Conservation (phyloP, 345 rosid genomes). For the Stellera chamaejasme region DNA sequence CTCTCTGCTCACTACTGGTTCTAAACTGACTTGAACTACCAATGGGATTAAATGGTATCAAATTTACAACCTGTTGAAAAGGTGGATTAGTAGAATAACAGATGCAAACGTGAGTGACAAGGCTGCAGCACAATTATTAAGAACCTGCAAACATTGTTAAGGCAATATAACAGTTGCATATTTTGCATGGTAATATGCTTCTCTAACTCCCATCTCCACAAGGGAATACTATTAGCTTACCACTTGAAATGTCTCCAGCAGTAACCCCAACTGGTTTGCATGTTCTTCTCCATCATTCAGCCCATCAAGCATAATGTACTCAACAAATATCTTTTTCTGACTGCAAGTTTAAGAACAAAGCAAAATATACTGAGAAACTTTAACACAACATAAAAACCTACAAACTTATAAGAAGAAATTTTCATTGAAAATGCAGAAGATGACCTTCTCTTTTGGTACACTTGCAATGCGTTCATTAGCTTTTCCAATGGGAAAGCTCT, state of each 20-base stretch:
- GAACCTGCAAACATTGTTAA: background rate
- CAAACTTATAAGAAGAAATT: constrained; percentile 9
- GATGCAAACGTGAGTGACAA: constrained; percentile 6
- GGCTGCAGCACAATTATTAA: background rate
- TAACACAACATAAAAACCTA: background rate
- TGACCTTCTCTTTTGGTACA: constrained; percentile 75
- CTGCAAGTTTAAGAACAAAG: constrained; percentile 27
- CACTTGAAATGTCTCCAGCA: constrained; percentile 83
- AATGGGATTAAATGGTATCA: constrained; percentile 92
- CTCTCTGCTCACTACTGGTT: constrained; percentile 52
- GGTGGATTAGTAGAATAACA: constrained; percentile 2
- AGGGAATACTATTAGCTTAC: constrained; percentile 29
- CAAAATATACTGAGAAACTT: constrained; percentile 3
- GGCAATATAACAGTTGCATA: background rate
- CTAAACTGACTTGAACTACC: constrained; percentile 61
- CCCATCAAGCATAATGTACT: constrained; percentile 95
- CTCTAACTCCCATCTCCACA: too few relatives aligned
- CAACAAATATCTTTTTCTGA: constrained; percentile 75
- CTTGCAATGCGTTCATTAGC: constrained; percentile 69
- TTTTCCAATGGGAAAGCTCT: constrained; percentile 93
- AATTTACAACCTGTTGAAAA: constrained; percentile 63
- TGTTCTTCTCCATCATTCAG: constrained; percentile 84
- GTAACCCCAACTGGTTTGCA: constrained; percentile 70
- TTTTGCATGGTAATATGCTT: background rate
- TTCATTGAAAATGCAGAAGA: background rate